These are phyloP conservation scores for Fusarium sp. DNA, from an alignment of 2,329 filamentous ascomycete species.

Conservation along the genomic window DNA sequence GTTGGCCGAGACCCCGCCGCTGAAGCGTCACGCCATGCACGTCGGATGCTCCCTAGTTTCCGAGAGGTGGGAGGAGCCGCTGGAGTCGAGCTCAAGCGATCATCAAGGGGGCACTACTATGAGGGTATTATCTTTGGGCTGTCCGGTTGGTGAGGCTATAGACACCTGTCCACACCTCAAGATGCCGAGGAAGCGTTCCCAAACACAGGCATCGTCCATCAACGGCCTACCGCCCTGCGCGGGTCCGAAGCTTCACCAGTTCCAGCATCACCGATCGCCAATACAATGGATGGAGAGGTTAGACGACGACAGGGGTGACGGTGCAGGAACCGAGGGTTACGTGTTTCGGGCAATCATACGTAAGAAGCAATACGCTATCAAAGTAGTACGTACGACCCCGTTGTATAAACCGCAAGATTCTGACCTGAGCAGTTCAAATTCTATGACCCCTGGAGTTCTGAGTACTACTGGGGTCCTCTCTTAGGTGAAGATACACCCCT, in stretches of 20 bases:
- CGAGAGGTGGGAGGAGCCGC: not conserved
- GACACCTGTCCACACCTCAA: not conserved
- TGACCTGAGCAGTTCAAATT: constrained; percentile 34
- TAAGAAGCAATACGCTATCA: constrained; percentile 32
- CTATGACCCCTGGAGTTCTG: constrained; percentile 20
- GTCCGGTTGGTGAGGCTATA: not conserved
- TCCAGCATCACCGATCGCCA: constrained; percentile 23
- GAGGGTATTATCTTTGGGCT: not conserved
- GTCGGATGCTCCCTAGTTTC: not conserved
- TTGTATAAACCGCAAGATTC: not conserved
- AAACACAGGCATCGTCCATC: not conserved
- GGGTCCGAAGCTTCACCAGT: constrained; percentile 28
- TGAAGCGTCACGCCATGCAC: constrained; percentile 1
- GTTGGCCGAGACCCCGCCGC: not conserved
- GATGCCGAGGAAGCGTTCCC: constrained; percentile 5
- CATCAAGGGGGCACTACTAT: not conserved
- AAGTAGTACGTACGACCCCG: constrained; percentile 21
- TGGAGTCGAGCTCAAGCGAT: not conserved
- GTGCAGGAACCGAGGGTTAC: constrained; percentile 15
- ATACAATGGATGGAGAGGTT: constrained; percentile 38
- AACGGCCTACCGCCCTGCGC: constrained; percentile 26
- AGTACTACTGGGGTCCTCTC: constrained; percentile 33
- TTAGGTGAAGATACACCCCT: constrained; percentile 21
- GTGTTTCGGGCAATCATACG: constrained; percentile 31
- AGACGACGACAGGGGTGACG: constrained; percentile 7